Evolutionary conservation across 108 stramenopile genomes (phyloP), one percentile per base, ranked within the genome.

Genomic region (Fistulifera solaris): DNA sequence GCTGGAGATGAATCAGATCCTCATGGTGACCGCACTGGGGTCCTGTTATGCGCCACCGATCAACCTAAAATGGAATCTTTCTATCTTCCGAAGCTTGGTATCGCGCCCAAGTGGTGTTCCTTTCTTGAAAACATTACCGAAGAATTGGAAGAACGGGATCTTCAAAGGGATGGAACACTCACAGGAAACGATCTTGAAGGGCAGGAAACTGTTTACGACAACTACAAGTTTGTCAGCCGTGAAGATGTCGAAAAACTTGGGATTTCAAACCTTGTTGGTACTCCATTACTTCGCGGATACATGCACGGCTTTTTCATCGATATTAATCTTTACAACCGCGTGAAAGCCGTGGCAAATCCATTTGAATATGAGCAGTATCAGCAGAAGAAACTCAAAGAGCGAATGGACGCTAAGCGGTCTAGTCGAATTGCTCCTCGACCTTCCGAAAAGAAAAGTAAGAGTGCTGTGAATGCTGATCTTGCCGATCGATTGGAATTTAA

Each of bases 241-340:
- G 66, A 90, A 17, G 97, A 99, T 62, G 65, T 97, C 22, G 95
- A 98, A 61, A 81, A 78, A 44, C 88, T 99, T 17, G 97, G 97
- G 27, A 87, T 93, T 27, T 66, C 80, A 26, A 89, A 94, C 61
- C 67, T 99, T 24, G 80, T 99, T 47, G 98, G 99, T 16, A 96
- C 96, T 7, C 95, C 97, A 0, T 61, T 98, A 52, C 61, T 99
- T 23, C 72, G 90, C 19, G 95, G 94, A 15, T 98, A 99, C 72
- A 98, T 98, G 97, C 99, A 99, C 64, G 99, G 99, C 35, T 99
- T 93, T 76, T 99, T 98, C 68, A 97, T 99, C 62, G 96, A 98
- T 59, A 82, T 78, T 35, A 78, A 83, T 26, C 81, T 99, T 1
- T 96, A 97, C 78, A 89, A 89, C 48, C 81, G 84, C 38, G 73